Evolutionary conservation across 2,329 filamentous ascomycete species (phyloP).

Genomic region (Fusarium sambucinum): DNA sequence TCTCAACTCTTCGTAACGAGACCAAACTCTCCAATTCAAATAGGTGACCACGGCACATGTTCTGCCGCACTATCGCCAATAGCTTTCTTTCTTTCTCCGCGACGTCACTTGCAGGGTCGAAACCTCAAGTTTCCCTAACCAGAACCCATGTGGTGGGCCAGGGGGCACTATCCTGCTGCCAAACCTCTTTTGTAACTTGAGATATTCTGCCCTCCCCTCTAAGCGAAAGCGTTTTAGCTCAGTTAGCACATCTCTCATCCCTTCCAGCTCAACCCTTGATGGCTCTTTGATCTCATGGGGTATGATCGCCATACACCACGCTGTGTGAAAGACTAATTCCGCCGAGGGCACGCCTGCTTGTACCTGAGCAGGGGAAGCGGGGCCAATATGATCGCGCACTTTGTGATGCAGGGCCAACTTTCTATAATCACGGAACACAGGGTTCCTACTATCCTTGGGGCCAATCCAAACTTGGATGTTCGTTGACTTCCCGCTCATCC

Average conservation of each 20-base stretch:
- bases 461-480: conserved; percentile 62
- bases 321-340: conserved; percentile 61
- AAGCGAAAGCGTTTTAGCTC: conserved; percentile 57
- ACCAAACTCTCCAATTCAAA: not conserved
- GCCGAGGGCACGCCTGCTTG: conserved; percentile 62
- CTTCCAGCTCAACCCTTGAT: conserved; percentile 46
- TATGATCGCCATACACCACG: conserved; percentile 65
- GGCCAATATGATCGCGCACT: conserved; percentile 56
- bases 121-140: conserved; percentile 50
- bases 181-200: conserved; percentile 24
- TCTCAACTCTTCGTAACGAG: not conserved
- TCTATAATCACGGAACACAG: conserved; percentile 63
- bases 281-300: conserved; percentile 51
- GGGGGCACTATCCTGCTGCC: conserved; percentile 18
- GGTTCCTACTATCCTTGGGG: conserved; percentile 49
- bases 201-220: conserved; percentile 49
- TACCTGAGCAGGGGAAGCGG: conserved; percentile 63
- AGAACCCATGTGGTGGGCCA: conserved; percentile 52
- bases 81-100: conserved; percentile 8
- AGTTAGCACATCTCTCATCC: conserved; percentile 60
- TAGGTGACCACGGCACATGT: not conserved
- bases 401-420: conserved; percentile 55
- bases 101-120: conserved; percentile 20
- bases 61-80: conserved; percentile 29
- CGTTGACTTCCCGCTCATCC: conserved; percentile 47